Conservation (phyloP, 768 basidiomycete genomes). For the Arthromyces matolae region DNA sequence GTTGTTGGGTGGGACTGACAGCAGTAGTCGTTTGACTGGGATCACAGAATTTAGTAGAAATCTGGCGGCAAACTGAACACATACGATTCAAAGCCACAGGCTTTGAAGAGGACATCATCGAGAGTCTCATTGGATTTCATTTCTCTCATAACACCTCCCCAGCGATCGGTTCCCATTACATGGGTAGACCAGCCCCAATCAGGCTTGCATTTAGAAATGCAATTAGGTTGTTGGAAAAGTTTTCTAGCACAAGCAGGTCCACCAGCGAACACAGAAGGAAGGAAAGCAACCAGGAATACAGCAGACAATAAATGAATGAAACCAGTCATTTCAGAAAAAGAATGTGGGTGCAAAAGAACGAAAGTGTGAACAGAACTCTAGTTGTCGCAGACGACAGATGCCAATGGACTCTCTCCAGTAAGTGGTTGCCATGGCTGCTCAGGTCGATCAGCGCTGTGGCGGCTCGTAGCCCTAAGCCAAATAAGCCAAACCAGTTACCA, state of each 20-base stretch:
- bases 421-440: constrained; percentile 19
- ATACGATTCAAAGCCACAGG: constrained; percentile 34
- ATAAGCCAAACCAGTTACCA: constrained; percentile 5
- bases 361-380: not conserved
- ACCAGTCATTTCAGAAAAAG: constrained; percentile 34
- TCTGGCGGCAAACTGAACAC: not conserved
- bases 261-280: constrained; percentile 40
- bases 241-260: constrained; percentile 44
- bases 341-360: constrained; percentile 23
- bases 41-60: not conserved
- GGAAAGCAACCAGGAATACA: constrained; percentile 26
- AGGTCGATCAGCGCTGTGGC: constrained; percentile 12
- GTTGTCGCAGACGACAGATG: too few species aligned
- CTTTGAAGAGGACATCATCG: constrained; percentile 35
- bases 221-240: constrained; percentile 31
- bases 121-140: constrained; percentile 27
- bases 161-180: constrained; percentile 51
- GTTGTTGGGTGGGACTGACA: constrained; percentile 13
- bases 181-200: constrained; percentile 47
- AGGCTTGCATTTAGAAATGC: constrained; percentile 35
- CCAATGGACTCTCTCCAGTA: too few species aligned
- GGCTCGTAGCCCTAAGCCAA: constrained; percentile 10
- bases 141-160: constrained; percentile 49
- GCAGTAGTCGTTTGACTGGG: constrained; percentile 11
- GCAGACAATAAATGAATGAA: constrained; percentile 32